Conservation (phyloP, 2,329 filamentous ascomycete species). For the Phaeosphaeriaceae sp. region DNA sequence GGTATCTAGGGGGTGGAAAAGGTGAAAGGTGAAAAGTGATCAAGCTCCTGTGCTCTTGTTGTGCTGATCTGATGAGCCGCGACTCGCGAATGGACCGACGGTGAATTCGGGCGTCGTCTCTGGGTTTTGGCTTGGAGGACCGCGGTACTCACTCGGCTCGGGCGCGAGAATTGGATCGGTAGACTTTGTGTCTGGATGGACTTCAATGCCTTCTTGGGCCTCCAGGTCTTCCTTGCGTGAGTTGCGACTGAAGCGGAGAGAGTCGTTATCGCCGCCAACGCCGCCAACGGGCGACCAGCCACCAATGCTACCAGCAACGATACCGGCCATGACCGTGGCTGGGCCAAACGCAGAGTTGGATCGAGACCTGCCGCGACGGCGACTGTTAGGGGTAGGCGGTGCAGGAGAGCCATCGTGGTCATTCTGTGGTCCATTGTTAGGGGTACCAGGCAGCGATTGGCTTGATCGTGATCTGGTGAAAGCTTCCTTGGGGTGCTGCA, state of each 20-base stretch:
- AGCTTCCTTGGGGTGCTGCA: slow-evolving; percentile 76
- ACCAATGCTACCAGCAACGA: slow-evolving; percentile 77
- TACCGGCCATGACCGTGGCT: slow-evolving; percentile 82
- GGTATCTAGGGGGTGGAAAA: background rate
- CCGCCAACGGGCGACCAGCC: slow-evolving; percentile 77
- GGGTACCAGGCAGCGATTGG: slow-evolving; percentile 69
- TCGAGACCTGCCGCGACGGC: slow-evolving; percentile 67
- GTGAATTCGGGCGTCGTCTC: slow-evolving; percentile 54
- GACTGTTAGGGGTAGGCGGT: slow-evolving; percentile 63
- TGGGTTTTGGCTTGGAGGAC: slow-evolving; percentile 53
- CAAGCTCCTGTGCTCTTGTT: background rate
- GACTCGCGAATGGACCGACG: slow-evolving; percentile 49
- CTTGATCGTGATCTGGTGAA: slow-evolving; percentile 69
- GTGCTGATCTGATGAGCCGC: background rate
- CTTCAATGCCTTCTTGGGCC: slow-evolving; percentile 52
- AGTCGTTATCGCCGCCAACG: slow-evolving; percentile 50
- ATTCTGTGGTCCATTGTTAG: slow-evolving; percentile 58
- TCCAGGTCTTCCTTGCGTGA: slow-evolving; percentile 51
- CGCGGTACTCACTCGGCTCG: slow-evolving; percentile 48
- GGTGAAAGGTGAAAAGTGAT: background rate
- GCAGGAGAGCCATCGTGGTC: slow-evolving; percentile 50
- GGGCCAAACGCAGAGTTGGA: slow-evolving; percentile 77
- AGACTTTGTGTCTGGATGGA: slow-evolving; percentile 58
- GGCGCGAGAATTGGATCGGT: slow-evolving; percentile 56
- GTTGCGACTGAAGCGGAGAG: slow-evolving; percentile 46